Conservation (phyloP, 192 early-diverging fungal genomes). For the Podila verticillata region DNA sequence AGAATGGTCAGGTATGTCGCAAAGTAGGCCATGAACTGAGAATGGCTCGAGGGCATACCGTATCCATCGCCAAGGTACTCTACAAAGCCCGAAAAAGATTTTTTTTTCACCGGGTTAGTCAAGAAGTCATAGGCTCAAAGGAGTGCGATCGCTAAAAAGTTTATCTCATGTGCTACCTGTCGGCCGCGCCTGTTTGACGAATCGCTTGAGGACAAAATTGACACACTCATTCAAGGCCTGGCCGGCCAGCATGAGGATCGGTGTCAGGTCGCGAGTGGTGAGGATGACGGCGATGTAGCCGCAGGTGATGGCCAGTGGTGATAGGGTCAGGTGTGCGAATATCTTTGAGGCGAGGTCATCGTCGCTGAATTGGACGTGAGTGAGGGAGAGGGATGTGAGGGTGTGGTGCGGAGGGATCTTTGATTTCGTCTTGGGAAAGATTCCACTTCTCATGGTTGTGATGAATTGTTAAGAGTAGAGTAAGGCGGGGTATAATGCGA, state of each 20-base stretch:
- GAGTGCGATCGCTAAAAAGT: neutral
- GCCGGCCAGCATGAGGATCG: constrained; percentile 69
- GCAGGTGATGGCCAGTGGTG: constrained; percentile 75
- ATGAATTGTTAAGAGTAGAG: neutral
- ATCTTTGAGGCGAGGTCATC: constrained; percentile 66
- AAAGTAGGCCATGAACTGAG: constrained; percentile 86
- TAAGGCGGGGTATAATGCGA: too few species aligned
- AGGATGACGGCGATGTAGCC: constrained; percentile 74
- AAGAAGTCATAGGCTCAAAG: neutral
- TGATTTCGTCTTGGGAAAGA: neutral
- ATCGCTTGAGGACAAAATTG: constrained; percentile 70
- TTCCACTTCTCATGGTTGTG: neutral
- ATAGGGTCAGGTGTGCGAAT: constrained; percentile 73
- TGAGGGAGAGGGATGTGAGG: constrained; percentile 73
- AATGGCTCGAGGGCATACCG: constrained; percentile 88
- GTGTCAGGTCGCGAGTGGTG: constrained; percentile 68
- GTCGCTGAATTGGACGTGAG: constrained; percentile 72
- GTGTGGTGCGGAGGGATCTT: constrained; percentile 25
- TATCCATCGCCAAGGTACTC: constrained; percentile 78
- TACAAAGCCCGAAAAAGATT: constrained; percentile 28
- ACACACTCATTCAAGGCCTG: constrained; percentile 77
- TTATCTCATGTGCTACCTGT: constrained; percentile 52
- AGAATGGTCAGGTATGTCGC: constrained; percentile 68
- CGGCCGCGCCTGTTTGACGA: constrained; percentile 70
- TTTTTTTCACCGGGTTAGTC: neutral